Evolutionary conservation across 2,329 filamentous ascomycete genomes (phyloP).

Genomic region (Diaporthe capsici): DNA sequence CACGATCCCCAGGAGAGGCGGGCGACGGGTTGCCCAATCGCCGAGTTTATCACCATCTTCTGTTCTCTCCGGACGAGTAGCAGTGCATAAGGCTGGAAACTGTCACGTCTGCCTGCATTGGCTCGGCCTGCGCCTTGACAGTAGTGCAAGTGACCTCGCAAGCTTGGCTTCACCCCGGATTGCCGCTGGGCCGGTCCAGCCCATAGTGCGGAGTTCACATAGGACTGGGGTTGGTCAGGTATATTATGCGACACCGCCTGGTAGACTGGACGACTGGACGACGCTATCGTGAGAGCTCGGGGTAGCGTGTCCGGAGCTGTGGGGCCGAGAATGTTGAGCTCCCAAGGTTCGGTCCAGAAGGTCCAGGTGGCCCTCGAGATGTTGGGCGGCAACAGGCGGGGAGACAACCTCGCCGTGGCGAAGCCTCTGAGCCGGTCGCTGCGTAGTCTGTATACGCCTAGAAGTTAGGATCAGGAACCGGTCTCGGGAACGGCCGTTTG

Average conservation of each 20-base stretch:
- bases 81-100: constrained; percentile 1
- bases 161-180: constrained; percentile 8
- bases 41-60: neutral
- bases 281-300: neutral
- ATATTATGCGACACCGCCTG: neutral
- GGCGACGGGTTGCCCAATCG: neutral
- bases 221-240: neutral
- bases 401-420: neutral
- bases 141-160: neutral
- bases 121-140: neutral
- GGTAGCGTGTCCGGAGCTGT: neutral
- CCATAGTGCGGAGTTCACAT: neutral
- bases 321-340: neutral
- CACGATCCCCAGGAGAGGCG: neutral
- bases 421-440: neutral
- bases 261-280: neutral
- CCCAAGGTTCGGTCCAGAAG: neutral
- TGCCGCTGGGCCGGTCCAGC: constrained; percentile 3
- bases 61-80: neutral
- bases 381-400: neutral
- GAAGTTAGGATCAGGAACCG: neutral
- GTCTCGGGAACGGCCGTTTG: neutral
- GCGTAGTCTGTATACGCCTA: neutral
- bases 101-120: constrained; percentile 6
- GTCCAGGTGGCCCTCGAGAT: neutral